Conservation (phyloP, 371 early-diverging fungal genomes). For the Mortierella sp. region DNA sequence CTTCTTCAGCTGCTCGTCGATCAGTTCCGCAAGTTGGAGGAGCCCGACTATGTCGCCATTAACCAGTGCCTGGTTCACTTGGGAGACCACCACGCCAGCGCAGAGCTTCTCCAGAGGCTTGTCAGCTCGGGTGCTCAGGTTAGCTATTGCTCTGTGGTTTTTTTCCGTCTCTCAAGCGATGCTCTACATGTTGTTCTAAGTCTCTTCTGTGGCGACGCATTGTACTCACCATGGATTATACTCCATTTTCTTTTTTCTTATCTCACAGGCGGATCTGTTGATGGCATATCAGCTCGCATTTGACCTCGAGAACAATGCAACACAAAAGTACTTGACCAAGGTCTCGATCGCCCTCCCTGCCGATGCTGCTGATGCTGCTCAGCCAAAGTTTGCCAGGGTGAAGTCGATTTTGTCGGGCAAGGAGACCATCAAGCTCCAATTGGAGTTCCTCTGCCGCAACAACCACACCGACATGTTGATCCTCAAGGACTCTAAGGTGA, state of each 20-base stretch:
- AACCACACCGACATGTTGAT: slow-evolving; percentile 95
- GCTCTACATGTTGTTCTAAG: background rate
- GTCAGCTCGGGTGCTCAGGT: slow-evolving; percentile 70
- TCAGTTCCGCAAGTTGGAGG: slow-evolving; percentile 80
- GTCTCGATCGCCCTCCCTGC: slow-evolving; percentile 75
- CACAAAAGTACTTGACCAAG: slow-evolving; percentile 91
- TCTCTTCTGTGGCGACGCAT: background rate
- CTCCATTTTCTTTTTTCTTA: background rate
- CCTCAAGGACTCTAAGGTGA: slow-evolving; percentile 91
- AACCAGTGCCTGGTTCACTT: slow-evolving; percentile 94
- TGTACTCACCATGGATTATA: background rate
- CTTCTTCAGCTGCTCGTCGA: slow-evolving; percentile 87
- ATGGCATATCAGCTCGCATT: slow-evolving; percentile 98
- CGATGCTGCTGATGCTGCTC: slow-evolving; percentile 25
- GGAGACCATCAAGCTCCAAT: slow-evolving; percentile 87
- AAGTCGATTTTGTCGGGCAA: slow-evolving; percentile 89
- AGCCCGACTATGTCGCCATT: slow-evolving; percentile 92
- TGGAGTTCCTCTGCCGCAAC: slow-evolving; percentile 95
- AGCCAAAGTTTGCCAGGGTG: slow-evolving; percentile 66
- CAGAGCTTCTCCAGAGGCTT: slow-evolving; percentile 79
- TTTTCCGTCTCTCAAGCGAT: background rate
- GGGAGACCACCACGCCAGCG: slow-evolving; percentile 80
- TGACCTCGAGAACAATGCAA: slow-evolving; percentile 94
- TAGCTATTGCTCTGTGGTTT: background rate
- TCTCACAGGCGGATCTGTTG: slow-evolving; percentile 67